These are phyloP conservation scores for Ogataea neopini DNA, from an alignment of 805 yeast genomes.

Conservation along the genomic window DNA sequence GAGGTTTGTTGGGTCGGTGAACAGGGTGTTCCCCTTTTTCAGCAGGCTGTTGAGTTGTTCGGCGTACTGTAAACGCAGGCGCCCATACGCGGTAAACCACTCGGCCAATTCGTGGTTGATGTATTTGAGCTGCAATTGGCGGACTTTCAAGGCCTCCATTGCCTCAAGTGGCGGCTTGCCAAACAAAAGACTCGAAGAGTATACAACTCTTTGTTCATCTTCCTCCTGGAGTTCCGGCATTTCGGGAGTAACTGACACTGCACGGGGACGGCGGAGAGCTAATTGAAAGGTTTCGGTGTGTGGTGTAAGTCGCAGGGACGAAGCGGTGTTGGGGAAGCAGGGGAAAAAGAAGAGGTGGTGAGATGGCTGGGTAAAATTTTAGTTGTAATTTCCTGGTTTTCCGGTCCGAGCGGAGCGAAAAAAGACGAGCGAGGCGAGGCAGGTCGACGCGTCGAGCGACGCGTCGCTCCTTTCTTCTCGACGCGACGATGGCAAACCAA, in stretches of 20 bases:
- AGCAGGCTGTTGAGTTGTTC: slow-evolving; percentile 45
- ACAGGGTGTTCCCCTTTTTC: slow-evolving; percentile 38
- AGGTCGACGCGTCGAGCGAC: neutral
- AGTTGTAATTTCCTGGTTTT: slow-evolving; percentile 4
- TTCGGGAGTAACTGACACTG: too few relatives aligned
- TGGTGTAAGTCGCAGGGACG: too few relatives aligned
- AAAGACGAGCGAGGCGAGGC: neutral
- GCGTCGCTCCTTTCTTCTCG: too few relatives aligned
- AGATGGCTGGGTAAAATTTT: slow-evolving; percentile 6
- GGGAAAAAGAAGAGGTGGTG: neutral
- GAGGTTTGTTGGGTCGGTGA: slow-evolving; percentile 38
- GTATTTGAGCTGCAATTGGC: slow-evolving; percentile 54
- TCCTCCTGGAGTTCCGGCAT: slow-evolving; percentile 14
- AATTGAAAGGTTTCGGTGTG: too few relatives aligned
- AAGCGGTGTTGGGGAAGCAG: too few relatives aligned
- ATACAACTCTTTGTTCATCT: slow-evolving; percentile 32
- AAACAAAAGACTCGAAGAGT: slow-evolving; percentile 37
- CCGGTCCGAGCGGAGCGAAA: neutral
- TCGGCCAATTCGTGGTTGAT: slow-evolving; percentile 62
- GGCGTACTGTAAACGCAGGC: slow-evolving; percentile 48
- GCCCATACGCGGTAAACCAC: slow-evolving; percentile 57
- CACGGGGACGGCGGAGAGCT: too few relatives aligned
- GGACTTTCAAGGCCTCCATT: slow-evolving; percentile 56
- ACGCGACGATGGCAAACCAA: too few relatives aligned
- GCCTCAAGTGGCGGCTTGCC: slow-evolving; percentile 57